Percentiles rank a stretch among this genome's conserved stretches.
phyloP scores from a whole-genome alignment of 1,139 yeast species.

The Suhomyces yuchorum region DNA sequence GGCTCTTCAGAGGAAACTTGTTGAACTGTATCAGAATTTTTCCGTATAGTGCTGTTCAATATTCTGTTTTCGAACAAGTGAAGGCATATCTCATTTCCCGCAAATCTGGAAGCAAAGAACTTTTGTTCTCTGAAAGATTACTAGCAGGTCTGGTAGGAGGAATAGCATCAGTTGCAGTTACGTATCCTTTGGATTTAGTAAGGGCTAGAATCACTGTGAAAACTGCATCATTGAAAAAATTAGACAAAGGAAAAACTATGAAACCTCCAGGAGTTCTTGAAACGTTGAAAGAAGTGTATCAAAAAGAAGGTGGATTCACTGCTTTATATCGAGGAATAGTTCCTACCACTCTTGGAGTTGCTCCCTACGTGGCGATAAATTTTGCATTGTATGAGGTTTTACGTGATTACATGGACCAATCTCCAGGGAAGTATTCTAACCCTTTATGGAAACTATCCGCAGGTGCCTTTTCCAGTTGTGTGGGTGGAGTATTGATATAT shows the following conservation, averaged over 20 bases:
- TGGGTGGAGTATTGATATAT: slow-evolving; percentile 84
- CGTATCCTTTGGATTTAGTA: slow-evolving; percentile 90
- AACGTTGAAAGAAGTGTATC: slow-evolving; percentile 60
- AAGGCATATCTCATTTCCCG: slow-evolving; percentile 47
- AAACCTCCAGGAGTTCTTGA: slow-evolving; percentile 71
- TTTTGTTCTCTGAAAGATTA: slow-evolving; percentile 51
- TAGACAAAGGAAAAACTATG: slow-evolving; percentile 45
- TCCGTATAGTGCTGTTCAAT: slow-evolving; percentile 95
- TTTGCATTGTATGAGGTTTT: slow-evolving; percentile 86
- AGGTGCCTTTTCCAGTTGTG: slow-evolving; percentile 71
- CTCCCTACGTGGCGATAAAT: slow-evolving; percentile 93
- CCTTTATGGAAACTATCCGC: slow-evolving; percentile 65
- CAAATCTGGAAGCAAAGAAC: slow-evolving; percentile 36
- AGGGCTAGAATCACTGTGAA: slow-evolving; percentile 88
- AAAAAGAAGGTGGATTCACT: slow-evolving; percentile 75
- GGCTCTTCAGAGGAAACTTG: slow-evolving; percentile 88
- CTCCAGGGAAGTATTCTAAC: slow-evolving; percentile 40
- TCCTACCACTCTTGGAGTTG: slow-evolving; percentile 92
- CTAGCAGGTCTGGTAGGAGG: slow-evolving; percentile 85
- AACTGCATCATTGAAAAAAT: slow-evolving; percentile 70
- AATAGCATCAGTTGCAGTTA: slow-evolving; percentile 72
- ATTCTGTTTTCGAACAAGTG: slow-evolving; percentile 76
- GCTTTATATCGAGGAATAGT: slow-evolving; percentile 84
- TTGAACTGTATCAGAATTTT: slow-evolving; percentile 85
- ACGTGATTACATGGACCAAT: slow-evolving; percentile 54